These are phyloP conservation scores for Aspergillus ochraceoroseus DNA, from an alignment of 2,329 filamentous ascomycete species.

Conservation along the genomic window DNA sequence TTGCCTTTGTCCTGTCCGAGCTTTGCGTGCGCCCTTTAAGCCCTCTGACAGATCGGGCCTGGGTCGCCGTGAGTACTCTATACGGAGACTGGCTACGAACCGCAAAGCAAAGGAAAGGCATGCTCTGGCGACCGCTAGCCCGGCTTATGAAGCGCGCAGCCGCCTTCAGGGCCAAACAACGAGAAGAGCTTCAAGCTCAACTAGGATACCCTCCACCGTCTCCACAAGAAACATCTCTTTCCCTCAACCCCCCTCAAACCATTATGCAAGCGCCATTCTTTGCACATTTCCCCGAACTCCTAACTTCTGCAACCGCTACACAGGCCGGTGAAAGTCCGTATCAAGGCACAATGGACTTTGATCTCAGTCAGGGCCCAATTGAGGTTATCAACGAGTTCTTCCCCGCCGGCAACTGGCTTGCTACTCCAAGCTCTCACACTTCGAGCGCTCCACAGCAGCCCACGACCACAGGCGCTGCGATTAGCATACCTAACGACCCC, in stretches of 20 bases:
- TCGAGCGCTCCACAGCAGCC: conserved; percentile 13
- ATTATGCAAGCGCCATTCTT: conserved; percentile 16
- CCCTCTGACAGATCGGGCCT: conserved; percentile 56
- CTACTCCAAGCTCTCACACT: conserved; percentile 15
- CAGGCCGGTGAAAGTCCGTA: conserved; percentile 10
- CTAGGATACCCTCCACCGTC: conserved; percentile 16
- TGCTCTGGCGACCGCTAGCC: conserved; percentile 60
- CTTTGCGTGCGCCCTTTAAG: conserved; percentile 55
- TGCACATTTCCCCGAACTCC: conserved; percentile 19
- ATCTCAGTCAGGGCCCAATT: conserved; percentile 26
- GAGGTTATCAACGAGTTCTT: conserved; percentile 29
- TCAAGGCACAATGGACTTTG: conserved; percentile 18
- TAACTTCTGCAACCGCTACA: conserved; percentile 14
- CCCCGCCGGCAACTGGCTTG: conserved; percentile 26
- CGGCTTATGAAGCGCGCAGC: conserved; percentile 58
- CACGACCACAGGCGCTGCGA: conserved; percentile 10
- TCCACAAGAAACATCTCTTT: conserved; percentile 4
- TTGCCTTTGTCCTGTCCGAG: conserved; percentile 51
- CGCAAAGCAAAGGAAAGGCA: conserved; percentile 47
- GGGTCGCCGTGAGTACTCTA: conserved; percentile 51
- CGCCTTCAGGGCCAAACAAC: conserved; percentile 50
- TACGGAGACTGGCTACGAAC: conserved; percentile 38
- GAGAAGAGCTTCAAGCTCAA: conserved; percentile 26
- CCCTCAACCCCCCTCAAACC: conserved; percentile 6
- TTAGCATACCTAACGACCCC: conserved; percentile 12